Base-by-base conservation (phyloP, 495 filamentous ascomycete genomes). In the Daldinia loculata region DNA sequence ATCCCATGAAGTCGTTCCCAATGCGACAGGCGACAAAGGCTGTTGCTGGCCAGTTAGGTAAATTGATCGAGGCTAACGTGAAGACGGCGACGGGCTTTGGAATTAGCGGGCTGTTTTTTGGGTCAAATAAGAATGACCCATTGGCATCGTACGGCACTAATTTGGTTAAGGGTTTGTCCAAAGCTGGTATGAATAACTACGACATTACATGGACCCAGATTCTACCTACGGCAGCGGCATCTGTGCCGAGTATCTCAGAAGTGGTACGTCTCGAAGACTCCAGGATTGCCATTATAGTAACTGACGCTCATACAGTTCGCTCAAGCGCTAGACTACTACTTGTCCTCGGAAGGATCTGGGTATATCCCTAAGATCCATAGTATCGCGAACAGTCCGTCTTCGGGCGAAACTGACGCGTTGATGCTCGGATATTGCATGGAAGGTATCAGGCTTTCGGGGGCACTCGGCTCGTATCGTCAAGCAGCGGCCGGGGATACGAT, bases 271-370 rank as follows among this genome's bases (percentile, higher is more conserved):
- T 12, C 38, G 8, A 29, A 3, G 38, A 26, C 29, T 27, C 26
- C 27, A 0, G 0, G 4, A 52, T 27, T 68, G 0, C 26, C 39
- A 6, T 19, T 19, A 15, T 29, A 27, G 34, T 32, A 32, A 24
- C 70, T 74, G 32, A 76, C 63, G 17, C 5, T 2, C n/a, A 3
- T 2, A 9, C 63, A 84, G 81, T 82, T 95, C 70, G 89, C 91
- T 8, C 90, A 93, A 79, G 85, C 92, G 11, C 84, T 95, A 11
- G 92, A 96, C 74, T 94, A 89, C 82, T 96, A 93, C 81, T 81
- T 93, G 29, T 85, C 84, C 0, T 81, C 85, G 14, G 43, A 70
- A 0, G 87, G 88, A 63, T 80, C 83, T 41, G 55, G 79, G 26
- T 83, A 93, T 69, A 77, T 89, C 6, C 80, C 86, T 2, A 86